Conservation (phyloP, 345 rosid species). For the Carallia pectinifolia region DNA sequence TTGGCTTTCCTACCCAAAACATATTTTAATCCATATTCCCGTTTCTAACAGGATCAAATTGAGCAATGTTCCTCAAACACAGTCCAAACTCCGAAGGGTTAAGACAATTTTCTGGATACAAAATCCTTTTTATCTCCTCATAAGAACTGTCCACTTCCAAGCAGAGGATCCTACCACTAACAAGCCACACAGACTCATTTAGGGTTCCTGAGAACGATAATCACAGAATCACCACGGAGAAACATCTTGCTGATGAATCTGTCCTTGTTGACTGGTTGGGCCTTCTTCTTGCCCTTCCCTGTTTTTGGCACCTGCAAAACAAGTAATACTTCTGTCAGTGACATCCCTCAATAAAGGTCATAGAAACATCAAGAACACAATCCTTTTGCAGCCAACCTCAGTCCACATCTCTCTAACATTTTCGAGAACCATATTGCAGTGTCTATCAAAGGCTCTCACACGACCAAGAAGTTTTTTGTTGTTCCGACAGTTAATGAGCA, state of each 20-base stretch:
- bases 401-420: slow-evolving; percentile 99
- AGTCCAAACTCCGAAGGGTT: no score
- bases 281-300: slow-evolving; percentile 98
- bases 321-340: background rate
- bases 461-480: slow-evolving; percentile 88
- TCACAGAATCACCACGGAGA: slow-evolving; percentile 96
- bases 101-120: no score
- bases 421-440: slow-evolving; percentile 99
- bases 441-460: slow-evolving; percentile 94
- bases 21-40: no score
- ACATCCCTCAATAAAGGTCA: background rate
- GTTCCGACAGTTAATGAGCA: slow-evolving; percentile 86
- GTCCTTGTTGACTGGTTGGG: slow-evolving; percentile 88
- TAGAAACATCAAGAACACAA: background rate
- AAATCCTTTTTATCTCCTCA: no score
- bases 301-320: slow-evolving; percentile 72
- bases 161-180: background rate
- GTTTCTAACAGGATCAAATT: no score
- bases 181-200: slow-evolving; percentile 39
- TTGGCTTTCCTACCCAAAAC: no score
- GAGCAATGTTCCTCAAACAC: no score
- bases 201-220: slow-evolving; percentile 93
- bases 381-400: slow-evolving; percentile 49
- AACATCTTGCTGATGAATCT: slow-evolving; percentile 98
- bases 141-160: no score